phyloP scores from a whole-genome alignment of 148 eudicot species.

The Chenopodium quinoa region DNA sequence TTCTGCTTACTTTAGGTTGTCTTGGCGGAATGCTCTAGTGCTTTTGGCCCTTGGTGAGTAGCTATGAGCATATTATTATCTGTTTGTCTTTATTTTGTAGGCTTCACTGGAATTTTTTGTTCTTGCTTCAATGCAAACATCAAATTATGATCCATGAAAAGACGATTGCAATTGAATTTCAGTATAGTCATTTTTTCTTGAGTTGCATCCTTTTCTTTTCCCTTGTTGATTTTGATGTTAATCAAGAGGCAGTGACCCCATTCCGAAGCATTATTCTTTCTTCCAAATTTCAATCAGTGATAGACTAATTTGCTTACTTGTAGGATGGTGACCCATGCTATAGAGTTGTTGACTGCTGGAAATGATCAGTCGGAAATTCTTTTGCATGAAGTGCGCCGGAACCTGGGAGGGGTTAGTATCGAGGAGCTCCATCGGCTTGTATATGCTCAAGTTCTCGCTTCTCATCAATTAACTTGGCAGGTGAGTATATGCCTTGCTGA shows the following conservation, averaged over 20 bases:
- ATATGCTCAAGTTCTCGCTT: conserved; percentile 93
- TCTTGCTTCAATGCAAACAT: not conserved
- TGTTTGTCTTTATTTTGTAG: conserved; percentile 3
- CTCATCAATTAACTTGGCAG: conserved; percentile 96
- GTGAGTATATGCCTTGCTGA: conserved; percentile 36
- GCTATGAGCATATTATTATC: not conserved
- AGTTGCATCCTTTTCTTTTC: not conserved
- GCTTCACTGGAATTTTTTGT: not conserved
- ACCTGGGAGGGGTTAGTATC: conserved; percentile 79
- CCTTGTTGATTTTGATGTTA: not conserved
- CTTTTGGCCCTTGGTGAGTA: conserved; percentile 97
- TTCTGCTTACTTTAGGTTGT: conserved; percentile 64
- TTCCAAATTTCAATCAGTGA: not conserved
- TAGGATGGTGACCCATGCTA: conserved; percentile 94
- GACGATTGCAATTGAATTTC: not conserved
- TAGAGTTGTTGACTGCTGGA: conserved; percentile 88
- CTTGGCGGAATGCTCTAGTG: conserved; percentile 84
- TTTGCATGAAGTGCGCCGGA: conserved; percentile 65
- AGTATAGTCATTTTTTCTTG: not conserved
- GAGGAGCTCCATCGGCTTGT: conserved; percentile 95
- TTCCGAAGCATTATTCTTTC: not conserved
- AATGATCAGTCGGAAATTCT: conserved; percentile 70
- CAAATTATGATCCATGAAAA: not conserved
- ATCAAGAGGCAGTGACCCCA: not conserved
- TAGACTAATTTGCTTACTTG: conserved; percentile 15